Percentiles rank a stretch among this genome's conserved stretches.
Conservation (phyloP, 129 eudicot species). For the Flaveria bidentis region DNA sequence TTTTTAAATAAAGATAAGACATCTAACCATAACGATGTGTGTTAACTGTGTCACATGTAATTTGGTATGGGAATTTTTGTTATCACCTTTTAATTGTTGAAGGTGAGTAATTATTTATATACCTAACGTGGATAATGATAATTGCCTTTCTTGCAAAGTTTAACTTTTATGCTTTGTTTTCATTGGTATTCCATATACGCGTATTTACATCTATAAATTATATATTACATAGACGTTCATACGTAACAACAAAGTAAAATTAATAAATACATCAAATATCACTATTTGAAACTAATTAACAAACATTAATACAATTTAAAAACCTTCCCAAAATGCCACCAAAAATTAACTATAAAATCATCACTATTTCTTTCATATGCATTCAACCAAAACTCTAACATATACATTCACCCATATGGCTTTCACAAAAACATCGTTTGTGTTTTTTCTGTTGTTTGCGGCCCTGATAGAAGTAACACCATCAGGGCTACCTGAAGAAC, state of each 20-base stretch:
- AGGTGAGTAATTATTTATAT: neutral
- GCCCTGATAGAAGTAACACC: neutral
- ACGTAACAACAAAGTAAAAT: slow-evolving; percentile 14
- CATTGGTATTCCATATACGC: neutral
- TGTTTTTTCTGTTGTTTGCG: slow-evolving; percentile 11
- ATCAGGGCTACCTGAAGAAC: slow-evolving; percentile 12
- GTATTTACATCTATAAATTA: neutral
- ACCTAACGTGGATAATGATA: neutral
- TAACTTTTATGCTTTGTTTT: neutral
- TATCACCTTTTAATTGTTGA: neutral
- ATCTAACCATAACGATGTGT: too few species aligned
- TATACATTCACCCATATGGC: slow-evolving; percentile 32
- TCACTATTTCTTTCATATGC: slow-evolving; percentile 21
- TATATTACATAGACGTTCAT: neutral
- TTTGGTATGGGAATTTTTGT: too few species aligned
- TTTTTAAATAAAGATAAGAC: too few species aligned
- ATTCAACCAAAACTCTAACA: slow-evolving; percentile 25
- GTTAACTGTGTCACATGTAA: too few species aligned
- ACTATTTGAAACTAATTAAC: slow-evolving; percentile 14
- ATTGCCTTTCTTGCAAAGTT: neutral
- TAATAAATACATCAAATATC: neutral
- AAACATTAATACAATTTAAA: neutral
- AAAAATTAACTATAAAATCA: slow-evolving; percentile 27
- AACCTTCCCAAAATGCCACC: slow-evolving; percentile 19
- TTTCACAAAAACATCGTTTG: neutral